Evolutionary conservation across 1,284 basidiomycete genomes (phyloP).

Genomic region (Irpex lacteus): DNA sequence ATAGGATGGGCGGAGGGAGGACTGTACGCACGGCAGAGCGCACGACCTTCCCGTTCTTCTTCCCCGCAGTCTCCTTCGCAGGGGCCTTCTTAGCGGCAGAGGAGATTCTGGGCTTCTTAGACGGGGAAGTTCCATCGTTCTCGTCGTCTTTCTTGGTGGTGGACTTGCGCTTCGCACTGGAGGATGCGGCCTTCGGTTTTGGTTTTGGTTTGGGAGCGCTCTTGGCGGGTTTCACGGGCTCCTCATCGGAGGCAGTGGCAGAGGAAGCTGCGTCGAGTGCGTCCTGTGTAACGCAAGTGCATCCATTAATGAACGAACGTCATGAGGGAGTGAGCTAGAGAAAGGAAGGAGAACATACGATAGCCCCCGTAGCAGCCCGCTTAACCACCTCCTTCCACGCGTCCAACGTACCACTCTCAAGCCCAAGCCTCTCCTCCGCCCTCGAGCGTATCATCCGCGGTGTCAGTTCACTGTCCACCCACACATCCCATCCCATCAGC

Average conservation of each 20-base stretch:
- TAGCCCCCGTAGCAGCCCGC: conserved; percentile 34
- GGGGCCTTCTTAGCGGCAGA: background rate
- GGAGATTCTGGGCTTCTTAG: background rate
- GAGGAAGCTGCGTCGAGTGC: background rate
- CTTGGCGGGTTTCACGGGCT: background rate
- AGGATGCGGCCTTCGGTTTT: conserved; percentile 1
- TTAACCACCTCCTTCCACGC: conserved; percentile 44
- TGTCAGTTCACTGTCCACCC: conserved; percentile 39
- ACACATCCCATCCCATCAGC: no score
- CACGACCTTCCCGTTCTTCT: conserved; percentile 13
- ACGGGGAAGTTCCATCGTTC: background rate
- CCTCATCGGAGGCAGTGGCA: background rate
- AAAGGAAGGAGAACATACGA: conserved; percentile 31
- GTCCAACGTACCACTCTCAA: conserved; percentile 41
- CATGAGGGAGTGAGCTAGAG: background rate
- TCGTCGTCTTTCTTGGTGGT: background rate
- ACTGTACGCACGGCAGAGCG: conserved; percentile 14
- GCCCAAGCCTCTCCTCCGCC: conserved; percentile 39
- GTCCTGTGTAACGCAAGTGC: background rate
- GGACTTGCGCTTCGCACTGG: conserved; percentile 8
- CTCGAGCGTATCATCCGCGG: conserved; percentile 43
- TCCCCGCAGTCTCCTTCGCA: conserved; percentile 1
- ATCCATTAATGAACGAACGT: background rate
- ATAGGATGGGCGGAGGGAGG: background rate
- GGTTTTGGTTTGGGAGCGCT: conserved; percentile 11